Evolutionary conservation across 2,329 filamentous ascomycete species (phyloP).

Genomic region (Nemania sp.): DNA sequence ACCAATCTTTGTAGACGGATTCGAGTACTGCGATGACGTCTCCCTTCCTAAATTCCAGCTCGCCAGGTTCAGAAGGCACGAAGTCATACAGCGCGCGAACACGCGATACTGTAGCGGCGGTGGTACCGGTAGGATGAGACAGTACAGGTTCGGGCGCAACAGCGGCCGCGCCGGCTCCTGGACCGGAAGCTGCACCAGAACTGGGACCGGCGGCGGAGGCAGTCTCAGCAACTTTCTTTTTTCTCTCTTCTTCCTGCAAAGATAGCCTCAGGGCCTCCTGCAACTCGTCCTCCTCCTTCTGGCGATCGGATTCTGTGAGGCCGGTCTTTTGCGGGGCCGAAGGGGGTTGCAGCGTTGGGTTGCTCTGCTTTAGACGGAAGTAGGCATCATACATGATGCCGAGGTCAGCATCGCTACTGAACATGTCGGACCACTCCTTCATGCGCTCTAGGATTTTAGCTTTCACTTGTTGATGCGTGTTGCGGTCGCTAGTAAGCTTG

Average conservation of each 20-base stretch:
- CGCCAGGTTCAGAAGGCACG: constrained; percentile 90
- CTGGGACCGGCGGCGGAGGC: constrained; percentile 49
- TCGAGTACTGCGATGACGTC: constrained; percentile 97
- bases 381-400: constrained; percentile 98
- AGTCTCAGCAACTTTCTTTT: constrained; percentile 62
- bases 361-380: constrained; percentile 82
- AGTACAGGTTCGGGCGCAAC: constrained; percentile 61
- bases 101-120: constrained; percentile 93
- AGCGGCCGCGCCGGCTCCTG: constrained; percentile 42
- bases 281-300: constrained; percentile 96
- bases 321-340: constrained; percentile 94
- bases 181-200: constrained; percentile 45
- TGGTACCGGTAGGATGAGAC: constrained; percentile 82
- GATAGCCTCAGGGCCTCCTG: constrained; percentile 96
- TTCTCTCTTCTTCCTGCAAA: constrained; percentile 84
- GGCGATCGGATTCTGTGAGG: constrained; percentile 88
- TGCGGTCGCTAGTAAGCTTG: constrained; percentile 91
- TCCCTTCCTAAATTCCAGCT: constrained; percentile 95
- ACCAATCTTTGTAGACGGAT: constrained; percentile 99
- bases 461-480: constrained; percentile 96
- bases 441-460: constrained; percentile 96
- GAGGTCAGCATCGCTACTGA: constrained; percentile 86
- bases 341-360: constrained; percentile 90
- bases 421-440: constrained; percentile 97
- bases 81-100: constrained; percentile 96